Evolutionary conservation across 176 grass and related monocot species (phyloP).

Genomic region (Metroxylon sagu): DNA sequence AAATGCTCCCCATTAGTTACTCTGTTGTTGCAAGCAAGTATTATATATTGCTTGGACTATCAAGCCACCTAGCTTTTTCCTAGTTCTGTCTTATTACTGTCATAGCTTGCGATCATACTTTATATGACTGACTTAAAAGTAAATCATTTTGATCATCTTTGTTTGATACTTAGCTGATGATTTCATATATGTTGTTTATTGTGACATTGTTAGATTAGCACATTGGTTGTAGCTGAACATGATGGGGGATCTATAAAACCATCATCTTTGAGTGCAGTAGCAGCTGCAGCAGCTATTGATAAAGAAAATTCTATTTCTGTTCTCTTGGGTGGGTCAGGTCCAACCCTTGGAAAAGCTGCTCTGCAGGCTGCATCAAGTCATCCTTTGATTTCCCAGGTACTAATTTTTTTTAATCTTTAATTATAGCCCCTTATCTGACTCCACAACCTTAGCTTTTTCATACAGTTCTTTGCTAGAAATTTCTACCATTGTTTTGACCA

Average conservation of each 20-base stretch:
- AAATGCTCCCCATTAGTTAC: too few species aligned
- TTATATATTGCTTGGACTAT: too few species aligned
- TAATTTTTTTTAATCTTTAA: background rate
- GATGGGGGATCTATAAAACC: constrained; percentile 75
- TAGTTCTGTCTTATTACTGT: too few species aligned
- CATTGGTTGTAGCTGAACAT: constrained; percentile 68
- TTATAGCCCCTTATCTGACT: background rate
- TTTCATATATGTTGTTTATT: too few species aligned
- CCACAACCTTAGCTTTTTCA: background rate
- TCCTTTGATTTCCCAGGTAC: constrained; percentile 71
- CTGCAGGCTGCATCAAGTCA: constrained; percentile 74
- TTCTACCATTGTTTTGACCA: too few species aligned
- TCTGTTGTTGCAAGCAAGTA: too few species aligned
- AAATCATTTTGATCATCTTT: too few species aligned
- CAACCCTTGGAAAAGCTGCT: constrained; percentile 48
- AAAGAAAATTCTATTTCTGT: constrained; percentile 58
- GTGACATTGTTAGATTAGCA: constrained; percentile 45
- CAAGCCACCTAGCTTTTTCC: too few species aligned
- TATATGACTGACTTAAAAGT: too few species aligned
- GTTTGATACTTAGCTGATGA: too few species aligned
- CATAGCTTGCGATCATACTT: too few species aligned
- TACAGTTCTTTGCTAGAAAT: background rate
- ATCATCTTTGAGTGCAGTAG: constrained; percentile 68
- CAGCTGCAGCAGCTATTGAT: constrained; percentile 43
- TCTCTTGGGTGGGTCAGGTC: constrained; percentile 65